Percentiles rank a stretch among this genome's conserved stretches.
These are phyloP conservation scores for Leccinum variabile DNA, from an alignment of 1,284 basidiomycete genomes.

Conservation along the genomic window DNA sequence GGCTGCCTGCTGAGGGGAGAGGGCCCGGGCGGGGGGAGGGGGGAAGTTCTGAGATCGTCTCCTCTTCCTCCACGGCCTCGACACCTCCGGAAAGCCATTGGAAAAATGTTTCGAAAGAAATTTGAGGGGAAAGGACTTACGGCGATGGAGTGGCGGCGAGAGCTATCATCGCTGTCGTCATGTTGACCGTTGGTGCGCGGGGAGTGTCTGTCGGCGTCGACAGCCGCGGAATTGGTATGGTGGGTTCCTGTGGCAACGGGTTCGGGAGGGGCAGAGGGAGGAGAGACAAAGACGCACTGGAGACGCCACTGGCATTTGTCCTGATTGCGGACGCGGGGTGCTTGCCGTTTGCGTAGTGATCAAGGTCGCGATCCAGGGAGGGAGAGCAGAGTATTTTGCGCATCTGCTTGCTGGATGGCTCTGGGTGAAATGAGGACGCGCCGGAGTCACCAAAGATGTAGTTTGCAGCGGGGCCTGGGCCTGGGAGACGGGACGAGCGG, in stretches of 20 bases:
- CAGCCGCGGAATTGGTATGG: constrained; percentile 40
- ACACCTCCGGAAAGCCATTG: constrained; percentile 53
- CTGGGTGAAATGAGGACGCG: constrained; percentile 40
- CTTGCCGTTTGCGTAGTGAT: constrained; percentile 19
- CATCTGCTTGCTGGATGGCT: constrained; percentile 42
- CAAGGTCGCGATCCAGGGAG: constrained; percentile 39
- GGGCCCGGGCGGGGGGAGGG: too few species aligned
- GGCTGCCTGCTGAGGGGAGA: too few species aligned
- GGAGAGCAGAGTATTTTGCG: constrained; percentile 55
- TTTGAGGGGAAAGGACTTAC: constrained; percentile 36
- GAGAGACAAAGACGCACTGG: constrained; percentile 24
- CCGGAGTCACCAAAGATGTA: constrained; percentile 69
- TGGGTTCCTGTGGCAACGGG: constrained; percentile 31
- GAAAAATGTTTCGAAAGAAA: neutral
- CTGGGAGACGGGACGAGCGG: constrained; percentile 32
- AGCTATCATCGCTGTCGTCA: constrained; percentile 59
- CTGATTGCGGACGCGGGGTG: constrained; percentile 24
- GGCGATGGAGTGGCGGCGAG: constrained; percentile 66
- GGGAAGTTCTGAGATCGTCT: constrained; percentile 39
- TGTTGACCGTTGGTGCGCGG: constrained; percentile 37
- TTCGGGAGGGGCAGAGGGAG: constrained; percentile 3
- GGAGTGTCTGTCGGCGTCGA: constrained; percentile 41
- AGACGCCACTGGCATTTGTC: constrained; percentile 22
- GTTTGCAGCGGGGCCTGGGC: constrained; percentile 62
- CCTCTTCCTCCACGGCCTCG: constrained; percentile 35